Evolutionary conservation across 1,284 basidiomycete genomes (phyloP).

Genomic region (Hemileia vastatrix): DNA sequence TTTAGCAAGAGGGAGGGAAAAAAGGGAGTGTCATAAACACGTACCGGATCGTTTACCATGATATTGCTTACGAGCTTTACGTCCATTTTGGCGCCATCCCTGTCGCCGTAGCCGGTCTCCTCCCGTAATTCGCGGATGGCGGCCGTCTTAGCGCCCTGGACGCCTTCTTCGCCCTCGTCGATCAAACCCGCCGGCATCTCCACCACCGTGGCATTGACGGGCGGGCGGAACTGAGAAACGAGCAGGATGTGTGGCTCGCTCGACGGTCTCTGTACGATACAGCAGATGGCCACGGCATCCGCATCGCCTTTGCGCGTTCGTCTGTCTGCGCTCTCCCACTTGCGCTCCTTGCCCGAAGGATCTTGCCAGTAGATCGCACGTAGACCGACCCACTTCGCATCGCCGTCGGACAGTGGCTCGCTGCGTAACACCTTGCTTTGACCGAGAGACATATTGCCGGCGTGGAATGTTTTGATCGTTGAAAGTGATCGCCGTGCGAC

Average conservation of each 20-base stretch:
- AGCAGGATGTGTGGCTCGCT: slow-evolving; percentile 35
- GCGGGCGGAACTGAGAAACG: slow-evolving; percentile 28
- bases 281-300: slow-evolving; percentile 38
- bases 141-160: slow-evolving; percentile 33
- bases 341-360: slow-evolving; percentile 34
- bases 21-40: slow-evolving; percentile 10
- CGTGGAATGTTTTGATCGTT: no score
- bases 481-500: no score
- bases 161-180: slow-evolving; percentile 37
- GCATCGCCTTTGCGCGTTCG: slow-evolving; percentile 39
- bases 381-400: slow-evolving; percentile 39
- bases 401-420: slow-evolving; percentile 31
- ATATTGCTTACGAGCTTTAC: slow-evolving; percentile 29
- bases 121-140: slow-evolving; percentile 39
- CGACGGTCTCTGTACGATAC: slow-evolving; percentile 34
- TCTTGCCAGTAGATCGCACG: slow-evolving; percentile 38
- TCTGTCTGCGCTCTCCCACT: slow-evolving; percentile 41
- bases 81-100: slow-evolving; percentile 28
- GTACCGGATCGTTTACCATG: slow-evolving; percentile 38
- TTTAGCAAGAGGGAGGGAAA: background rate
- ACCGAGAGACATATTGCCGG: no score
- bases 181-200: slow-evolving; percentile 42
- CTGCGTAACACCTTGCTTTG: no score
- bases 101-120: slow-evolving; percentile 39
- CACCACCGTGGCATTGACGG: slow-evolving; percentile 27